Evolutionary conservation across 1,284 basidiomycete species (phyloP), one percentile per base, ranked within the genome.

Genomic region (Abortiporus biennis): DNA sequence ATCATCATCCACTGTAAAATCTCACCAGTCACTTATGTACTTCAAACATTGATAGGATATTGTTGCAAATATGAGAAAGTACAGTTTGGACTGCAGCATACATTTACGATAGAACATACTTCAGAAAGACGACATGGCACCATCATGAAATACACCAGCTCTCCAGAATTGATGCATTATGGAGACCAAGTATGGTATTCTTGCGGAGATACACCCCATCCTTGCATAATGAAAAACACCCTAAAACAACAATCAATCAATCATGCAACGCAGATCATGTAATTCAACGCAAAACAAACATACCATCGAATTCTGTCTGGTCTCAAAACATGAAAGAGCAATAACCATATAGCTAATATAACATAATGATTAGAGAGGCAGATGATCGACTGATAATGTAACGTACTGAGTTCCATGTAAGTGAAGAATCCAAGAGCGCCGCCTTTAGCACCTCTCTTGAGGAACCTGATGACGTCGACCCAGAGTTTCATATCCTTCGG

Each of bases 391-490:
- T 36, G 21, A 40, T 38, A 30, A 36, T 23, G 6, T n/a, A 6
- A 66, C 69, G 45, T 43, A 72, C 71, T 69, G 23, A 80, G 66
- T 50, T 80, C 78, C 62, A 71, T 70, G 56, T 81, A 81, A 3
- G 78, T 80, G 65, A 82, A 80, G 63, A 80, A 80, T 16, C 72
- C 70, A 5, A 81, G 63, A 5, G 71, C 70, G 17, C 77, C 75
- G 6, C 74, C 76, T 0, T 65, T 65, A 1, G 76, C 74, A 27
- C 69, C 69, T 9, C 67, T 64, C 58, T 82, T 82, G 55, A 80
- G 53, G 58, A 71, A 78, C n/a, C 72, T 66, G 30, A 80, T 62
- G 29, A 69, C 61, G 54, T 81, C 76, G 29, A 82, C 78, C 79
- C 79, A 82, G 6, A 79, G 65, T 50, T 78, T 76, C 77, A 78